Base-by-base conservation (phyloP, 2,329 filamentous ascomycete genomes). In the Botrytis tulipae region DNA sequence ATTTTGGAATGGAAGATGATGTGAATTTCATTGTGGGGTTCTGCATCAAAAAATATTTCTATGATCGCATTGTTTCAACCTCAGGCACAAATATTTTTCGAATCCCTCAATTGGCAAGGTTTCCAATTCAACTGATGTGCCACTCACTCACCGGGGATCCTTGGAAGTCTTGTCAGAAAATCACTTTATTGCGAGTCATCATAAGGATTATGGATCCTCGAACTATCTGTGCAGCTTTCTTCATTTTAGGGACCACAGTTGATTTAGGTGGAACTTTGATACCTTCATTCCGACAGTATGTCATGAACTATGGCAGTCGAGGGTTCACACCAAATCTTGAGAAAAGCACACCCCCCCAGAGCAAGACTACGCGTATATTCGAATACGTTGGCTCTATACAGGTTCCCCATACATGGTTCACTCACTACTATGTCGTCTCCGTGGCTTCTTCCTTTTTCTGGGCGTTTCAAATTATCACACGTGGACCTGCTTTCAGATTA, bases 371-470 rank as follows among this genome's bases (percentile, higher is more conserved):
- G 16, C 73, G 25, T 22, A 18, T 77, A 7, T 59, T 80, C 29
- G 67, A 77, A 57, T 74, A 69, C n/a, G 32, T 80, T 67, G 76
- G 74, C 35, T 78, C 75, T 18, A 71, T 79, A 57, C 76, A 80
- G 84, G 91, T 98, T 51, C 94, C 95, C 35, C 96, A 98, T 83
- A 88, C 88, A 75, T 98, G 93, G 90, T 98, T 98, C 82, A 87
- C 87, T 61, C 92, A 96, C 78, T 98, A 97, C 83, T 98, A 99
- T 82, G 80, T 92, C 71, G 81, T 90, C 51, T 95, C 93, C 5
- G 83, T 94, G 7, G 80, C 84, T 2, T 90, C 89, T 74, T 95
- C 93, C 0, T 79, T 89, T 7, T 92, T 95, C 81, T 98, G 95
- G 94, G 88, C 86, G 0, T 82, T 83, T 77, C 91, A 95, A 81